Base-by-base conservation (phyloP, 192 early-diverging fungal genomes). In the Coemansia sp. region DNA sequence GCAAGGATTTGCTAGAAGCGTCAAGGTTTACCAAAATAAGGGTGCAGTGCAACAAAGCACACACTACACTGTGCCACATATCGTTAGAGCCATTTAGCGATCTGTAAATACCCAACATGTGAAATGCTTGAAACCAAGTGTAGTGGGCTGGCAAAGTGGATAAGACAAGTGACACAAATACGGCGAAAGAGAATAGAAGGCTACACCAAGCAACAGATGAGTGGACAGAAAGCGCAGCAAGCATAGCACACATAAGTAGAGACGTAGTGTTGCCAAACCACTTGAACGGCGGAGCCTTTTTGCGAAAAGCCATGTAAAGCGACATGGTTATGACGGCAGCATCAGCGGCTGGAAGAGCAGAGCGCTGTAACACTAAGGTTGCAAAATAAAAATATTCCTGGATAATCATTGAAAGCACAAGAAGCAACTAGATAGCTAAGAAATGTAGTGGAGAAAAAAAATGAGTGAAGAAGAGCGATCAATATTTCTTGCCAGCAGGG, bases 381-480 rank as follows among this genome's bases (percentile, higher is more conserved):
- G 47, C 47, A 50, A 50, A 22, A 22, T 50, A 22, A 22, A 22
- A 20, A 22, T 50, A 50, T 9, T 50, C 47, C 47, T 50, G 47
- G 16, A 50, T 50, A 50, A 50, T 18, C 47, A 50, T 65, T 47
- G 24, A 44, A 65, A 47, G 64, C 13, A 16, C 43, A 49, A 65
- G 16, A 65, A 50, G 36, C n/a, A 16, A 62, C 41, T 43, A 16
- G 1, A 43, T 43, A 3, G 4, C 41, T 3, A 43, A 43, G 12
- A 62, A 62, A 31, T 36, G 18, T 24, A 64, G 18, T 43, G 39
- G 39, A 64, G n/a, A 33, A 9, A 50, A 49, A 50, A 50, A 50
- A 0, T 50, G 20, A 50, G 47, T 22, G 2, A n/a, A 49, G 47
- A 50, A 9, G 47, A 9, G 6, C 36, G 2, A 9, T 1, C 36